Base-by-base conservation (phyloP, 2,329 filamentous ascomycete species). In the Pestalotiopsis sp. region DNA sequence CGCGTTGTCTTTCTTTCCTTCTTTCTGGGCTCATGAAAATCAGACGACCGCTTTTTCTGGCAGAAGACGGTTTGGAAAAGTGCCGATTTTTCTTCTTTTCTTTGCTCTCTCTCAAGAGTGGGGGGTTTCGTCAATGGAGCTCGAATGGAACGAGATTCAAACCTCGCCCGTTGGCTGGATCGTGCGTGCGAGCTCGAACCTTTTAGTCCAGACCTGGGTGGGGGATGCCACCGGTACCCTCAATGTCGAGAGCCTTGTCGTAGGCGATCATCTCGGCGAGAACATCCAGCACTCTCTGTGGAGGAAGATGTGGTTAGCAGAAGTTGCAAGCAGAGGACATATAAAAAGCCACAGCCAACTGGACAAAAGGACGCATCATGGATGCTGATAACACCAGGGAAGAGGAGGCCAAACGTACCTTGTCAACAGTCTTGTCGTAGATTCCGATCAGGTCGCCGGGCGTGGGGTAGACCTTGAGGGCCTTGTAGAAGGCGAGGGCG, bases 401-500 rank as follows among this genome's bases (percentile, higher is more conserved):
- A 31, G 5, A 20, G 14, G 12, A 20, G 4, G 2, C 36, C 12
- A 62, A 12, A 39, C 80, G 70, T 82, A 94, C 95, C 92, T 98
- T 98, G 75, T 95, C 92, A 60, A 98, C 95, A 39, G 96, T 98
- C 89, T 97, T 97, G 82, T 99, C 96, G 83, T 99, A 99, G 82
- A 99, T 97, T 77, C 89, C 89, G 80, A 99, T 98, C 76, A 99
- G 86, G 78, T 98, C 96, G 76, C 91, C 89, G 13, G 95, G 96
- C 77, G 93, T 92, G 66, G 96, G 96, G 84, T 99, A 99, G 75
- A 98, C 96, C 88, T 99, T 99, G 74, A 99, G 89, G 59, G 95
- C 96, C 87, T 95, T 97, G 89, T 98, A 99, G 85, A 99, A 99
- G 81, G 93, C 94, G 70, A 98, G 85, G 62, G 96, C 95, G 65